Evolutionary conservation across 352 stramenopile species (phyloP), one percentile per base, ranked within the genome.

Genomic region (Phytophthora palmivora): DNA sequence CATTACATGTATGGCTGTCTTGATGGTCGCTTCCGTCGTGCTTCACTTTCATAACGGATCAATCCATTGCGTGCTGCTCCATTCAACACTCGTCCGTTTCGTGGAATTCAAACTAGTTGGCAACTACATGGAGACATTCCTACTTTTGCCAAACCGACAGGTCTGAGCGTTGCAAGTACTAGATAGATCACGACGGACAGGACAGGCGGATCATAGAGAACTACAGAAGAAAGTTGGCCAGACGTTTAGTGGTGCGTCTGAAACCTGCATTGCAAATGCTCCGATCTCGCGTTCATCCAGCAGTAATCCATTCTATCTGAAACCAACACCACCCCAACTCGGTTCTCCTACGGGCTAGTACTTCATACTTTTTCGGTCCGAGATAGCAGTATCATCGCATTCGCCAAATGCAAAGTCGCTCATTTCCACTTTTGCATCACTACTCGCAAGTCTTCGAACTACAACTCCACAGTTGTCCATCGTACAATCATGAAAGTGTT

Each of bases 381-480:
- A 34, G 30, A 34, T 34, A 3, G 7, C 10, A 12, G 30, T 28
- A 28, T 28, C 45, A 32, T 41, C 12, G 28, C 45, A 22, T 36
- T 28, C 24, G 24, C 6, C 24, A 28, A 28, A 28, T 28, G 14
- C 14, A 21, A 42, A 42, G 9, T 9, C 15, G 11, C 2, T 37
- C 44, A 70, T 42, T 70, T 41, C 41, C n/a, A 47, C 62, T 70
- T 66, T 64, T 33, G 32, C 54, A n/a, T 49, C 47, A 49, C 22
- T 7, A 12, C 16, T 2, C 33, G 32, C 34, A 26, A 44, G 32
- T 16, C 24, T 28, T 11, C 7, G 30, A 34, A 34, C 3, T 34
- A 2, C 30, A 34, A 12, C 24, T 34, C 30, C 4, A 34, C 3
- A 12, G 30, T 28, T 28, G 3, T 6, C 6, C 24, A 28, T 6